Evolutionary conservation across 805 yeast genomes (phyloP), one percentile per base, ranked within the genome.

Genomic region (Cyberlindnera xishuangbannaensis): DNA sequence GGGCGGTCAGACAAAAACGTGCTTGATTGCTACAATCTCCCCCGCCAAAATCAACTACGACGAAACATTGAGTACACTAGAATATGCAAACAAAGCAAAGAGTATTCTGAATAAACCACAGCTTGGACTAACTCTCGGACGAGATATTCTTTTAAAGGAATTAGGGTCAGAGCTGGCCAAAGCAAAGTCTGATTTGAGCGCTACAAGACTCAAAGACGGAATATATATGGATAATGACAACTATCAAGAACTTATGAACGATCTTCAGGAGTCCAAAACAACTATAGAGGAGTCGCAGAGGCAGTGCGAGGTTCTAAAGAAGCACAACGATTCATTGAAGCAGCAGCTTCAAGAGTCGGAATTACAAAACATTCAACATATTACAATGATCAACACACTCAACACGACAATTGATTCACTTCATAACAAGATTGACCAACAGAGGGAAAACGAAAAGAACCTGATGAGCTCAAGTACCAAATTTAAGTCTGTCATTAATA

Each of bases 1-100:
- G 4, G 97, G 97, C 2, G 96, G 96, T 2, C 69, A 76, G 36
- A 86, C 96, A 0, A 82, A 83, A 50, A 87, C 97, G 0, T 79
- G 88, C 20, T 67, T 87, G 36, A 83, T 87, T 17, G 95, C 95
- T 2, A 87, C 95, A 0, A 70, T 87, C 2, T 83, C 94, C 7
- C 94, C 95, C 0, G 94, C 94, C 1, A 71, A 71, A 39, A 65
- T 74, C 18, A 83, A 81, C 39, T 61, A 76, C n/a, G 88, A 82
- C 18, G 96, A 87, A 53, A 83, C 95, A 0, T 55, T 80, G 27
- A 82, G 92, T 44, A 87, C 96, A 0, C 64, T 87, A 32, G 92
- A 85, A 44, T 87, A 87, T 55, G 95, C 96, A 4, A 75, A 78
- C 33, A 77, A 87, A 40, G 96, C 96, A 2, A 83, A 85, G 44